Percentiles rank a stretch among this genome's conserved stretches.
Conservation (phyloP, 768 basidiomycete genomes). For the Naganishia antarctica region DNA sequence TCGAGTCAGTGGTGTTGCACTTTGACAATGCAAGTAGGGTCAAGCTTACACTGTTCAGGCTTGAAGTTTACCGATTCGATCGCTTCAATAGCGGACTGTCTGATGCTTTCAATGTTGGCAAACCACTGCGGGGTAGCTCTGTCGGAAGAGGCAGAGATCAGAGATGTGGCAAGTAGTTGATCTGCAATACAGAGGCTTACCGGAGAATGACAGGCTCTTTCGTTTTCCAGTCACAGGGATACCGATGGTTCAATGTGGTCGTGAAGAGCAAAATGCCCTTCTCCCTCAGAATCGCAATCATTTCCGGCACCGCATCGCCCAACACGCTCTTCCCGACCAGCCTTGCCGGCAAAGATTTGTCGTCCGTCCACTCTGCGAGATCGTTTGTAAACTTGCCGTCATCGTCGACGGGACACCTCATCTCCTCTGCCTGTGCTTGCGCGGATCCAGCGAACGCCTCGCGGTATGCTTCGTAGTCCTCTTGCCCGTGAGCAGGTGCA, state of each 20-base stretch:
- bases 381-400: conserved; percentile 65
- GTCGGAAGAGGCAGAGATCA: not conserved
- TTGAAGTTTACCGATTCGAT: conserved; percentile 68
- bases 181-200: conserved; percentile 50
- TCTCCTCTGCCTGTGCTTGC: conserved; percentile 45
- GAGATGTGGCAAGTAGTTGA: no score
- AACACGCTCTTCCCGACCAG: conserved; percentile 71
- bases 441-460: conserved; percentile 50
- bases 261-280: conserved; percentile 60
- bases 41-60: conserved; percentile 64
- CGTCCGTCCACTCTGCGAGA: conserved; percentile 60
- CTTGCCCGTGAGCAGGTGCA: conserved; percentile 87
- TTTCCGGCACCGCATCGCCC: conserved; percentile 62
- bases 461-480: conserved; percentile 75
- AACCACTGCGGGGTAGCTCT: conserved; percentile 98
- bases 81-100: conserved; percentile 65
- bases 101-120: conserved; percentile 80
- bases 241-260: conserved; percentile 73
- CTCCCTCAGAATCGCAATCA: conserved; percentile 61
- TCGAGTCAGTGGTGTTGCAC: conserved; percentile 4
- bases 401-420: conserved; percentile 76
- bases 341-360: conserved; percentile 48
- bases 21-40: not conserved
- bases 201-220: conserved; percentile 84
- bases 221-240: conserved; percentile 96